A percentile compares a stretch with the other conserved stretches of the same genome.
phyloP scores from a whole-genome alignment of 2,329 filamentous ascomycete genomes.

The Pleoardoris graminearum region DNA sequence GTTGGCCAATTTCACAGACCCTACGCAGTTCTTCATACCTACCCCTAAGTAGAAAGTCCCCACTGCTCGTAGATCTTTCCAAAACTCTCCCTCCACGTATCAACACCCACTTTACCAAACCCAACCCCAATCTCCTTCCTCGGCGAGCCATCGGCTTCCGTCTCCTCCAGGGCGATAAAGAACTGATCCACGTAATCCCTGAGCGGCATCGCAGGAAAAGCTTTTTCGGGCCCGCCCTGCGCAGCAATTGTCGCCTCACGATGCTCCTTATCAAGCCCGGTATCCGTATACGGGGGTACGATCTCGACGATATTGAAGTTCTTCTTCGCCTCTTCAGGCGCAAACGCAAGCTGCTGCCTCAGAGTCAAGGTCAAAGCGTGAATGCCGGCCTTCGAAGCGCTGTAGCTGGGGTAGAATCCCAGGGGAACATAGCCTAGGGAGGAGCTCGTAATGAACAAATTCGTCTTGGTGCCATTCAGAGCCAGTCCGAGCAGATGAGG shows the following conservation, averaged over 20 bases:
- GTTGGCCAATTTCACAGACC: too few relatives aligned
- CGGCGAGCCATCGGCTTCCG: constrained; percentile 8
- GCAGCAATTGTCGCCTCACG: constrained; percentile 20
- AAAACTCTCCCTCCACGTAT: constrained; percentile 15
- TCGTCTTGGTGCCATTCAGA: not conserved
- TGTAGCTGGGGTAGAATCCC: constrained; percentile 10
- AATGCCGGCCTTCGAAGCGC: constrained; percentile 10
- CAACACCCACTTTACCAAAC: constrained; percentile 2
- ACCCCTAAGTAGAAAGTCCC: constrained; percentile 8
- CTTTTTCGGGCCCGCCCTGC: constrained; percentile 19
- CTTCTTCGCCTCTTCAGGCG: constrained; percentile 12
- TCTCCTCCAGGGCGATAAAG: constrained; percentile 6
- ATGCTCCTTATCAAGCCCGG: constrained; percentile 36
- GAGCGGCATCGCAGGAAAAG: constrained; percentile 34
- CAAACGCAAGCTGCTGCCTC: constrained; percentile 9
- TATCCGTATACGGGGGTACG: constrained; percentile 45
- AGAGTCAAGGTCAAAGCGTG: constrained; percentile 7
- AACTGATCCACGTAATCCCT: constrained; percentile 33
- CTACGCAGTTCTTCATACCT: too few relatives aligned
- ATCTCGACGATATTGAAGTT: constrained; percentile 43
- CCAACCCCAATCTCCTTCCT: constrained; percentile 16
- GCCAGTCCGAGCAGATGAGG: constrained; percentile 4
- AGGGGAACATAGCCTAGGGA: constrained; percentile 3
- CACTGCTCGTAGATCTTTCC: constrained; percentile 9
- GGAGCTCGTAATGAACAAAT: constrained; percentile 1